Evolutionary conservation across 2,329 filamentous ascomycete genomes (phyloP).

Genomic region (Clarireedia monteithiana): DNA sequence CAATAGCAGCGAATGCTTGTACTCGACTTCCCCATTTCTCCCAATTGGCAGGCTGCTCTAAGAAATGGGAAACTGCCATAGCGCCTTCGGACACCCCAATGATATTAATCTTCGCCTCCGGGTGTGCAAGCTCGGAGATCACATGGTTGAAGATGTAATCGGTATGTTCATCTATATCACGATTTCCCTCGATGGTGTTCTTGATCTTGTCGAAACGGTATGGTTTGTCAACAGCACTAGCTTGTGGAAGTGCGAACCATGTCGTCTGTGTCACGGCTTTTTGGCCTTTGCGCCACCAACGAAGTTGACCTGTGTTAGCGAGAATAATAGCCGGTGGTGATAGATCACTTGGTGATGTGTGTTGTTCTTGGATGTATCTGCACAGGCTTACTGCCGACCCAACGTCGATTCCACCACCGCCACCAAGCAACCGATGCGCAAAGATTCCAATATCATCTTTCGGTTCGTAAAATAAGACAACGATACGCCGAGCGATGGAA

Average conservation of each 20-base stretch:
- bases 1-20: conserved; percentile 42
- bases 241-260: conserved; percentile 52
- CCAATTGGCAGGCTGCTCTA: conserved; percentile 50
- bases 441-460: conserved; percentile 67
- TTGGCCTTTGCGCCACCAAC: conserved; percentile 62
- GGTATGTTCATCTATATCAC: conserved; percentile 52
- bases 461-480: conserved; percentile 68
- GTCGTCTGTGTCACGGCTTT: conserved; percentile 50
- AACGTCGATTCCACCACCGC: conserved; percentile 55
- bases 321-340: conserved; percentile 56
- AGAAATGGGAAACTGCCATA: conserved; percentile 46
- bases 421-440: conserved; percentile 59
- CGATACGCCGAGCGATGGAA: conserved; percentile 48
- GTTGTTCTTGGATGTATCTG: conserved; percentile 32
- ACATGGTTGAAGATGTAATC: conserved; percentile 58
- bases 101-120: conserved; percentile 54
- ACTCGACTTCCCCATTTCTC: conserved; percentile 35
- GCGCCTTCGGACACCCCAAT: conserved; percentile 64
- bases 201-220: conserved; percentile 42
- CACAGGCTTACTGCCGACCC: conserved; percentile 66
- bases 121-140: conserved; percentile 40
- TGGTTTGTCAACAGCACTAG: conserved; percentile 52
- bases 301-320: conserved; percentile 68
- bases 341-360: conserved; percentile 13
- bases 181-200: conserved; percentile 58